These are phyloP conservation scores for Graphilbum sp. DNA, from an alignment of 2,329 filamentous ascomycete species.

Conservation along the genomic window DNA sequence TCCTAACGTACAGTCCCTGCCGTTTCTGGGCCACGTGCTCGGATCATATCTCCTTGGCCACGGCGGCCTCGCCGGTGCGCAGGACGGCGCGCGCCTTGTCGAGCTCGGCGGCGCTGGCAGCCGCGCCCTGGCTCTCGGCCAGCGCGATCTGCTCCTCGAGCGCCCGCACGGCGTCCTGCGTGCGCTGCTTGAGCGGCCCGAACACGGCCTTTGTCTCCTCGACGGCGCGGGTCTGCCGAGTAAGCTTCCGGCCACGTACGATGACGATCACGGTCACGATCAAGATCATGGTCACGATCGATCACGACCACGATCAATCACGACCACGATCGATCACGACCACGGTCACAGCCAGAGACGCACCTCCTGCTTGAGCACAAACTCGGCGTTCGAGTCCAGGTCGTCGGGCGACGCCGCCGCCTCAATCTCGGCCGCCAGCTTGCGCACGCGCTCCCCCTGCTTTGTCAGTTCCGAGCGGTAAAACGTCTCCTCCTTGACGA, in stretches of 20 bases:
- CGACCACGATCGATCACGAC: too few species aligned
- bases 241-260: too few species aligned
- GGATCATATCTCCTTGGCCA: slow-evolving; percentile 11
- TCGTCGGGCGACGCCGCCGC: slow-evolving; percentile 20
- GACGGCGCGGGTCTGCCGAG: slow-evolving; percentile 59
- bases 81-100: slow-evolving; percentile 38
- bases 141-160: slow-evolving; percentile 62
- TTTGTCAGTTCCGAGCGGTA: slow-evolving; percentile 74
- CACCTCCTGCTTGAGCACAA: slow-evolving; percentile 75
- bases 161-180: slow-evolving; percentile 53
- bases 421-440: slow-evolving; percentile 45
- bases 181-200: slow-evolving; percentile 52
- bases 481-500: slow-evolving; percentile 80
- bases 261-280: too few species aligned
- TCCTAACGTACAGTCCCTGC: too few species aligned
- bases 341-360: too few species aligned
- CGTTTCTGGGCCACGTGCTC: too few species aligned
- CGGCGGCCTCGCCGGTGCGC: slow-evolving; percentile 27
- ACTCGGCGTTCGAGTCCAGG: slow-evolving; percentile 61
- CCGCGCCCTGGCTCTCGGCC: slow-evolving; percentile 24
- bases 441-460: slow-evolving; percentile 56
- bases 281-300: too few species aligned
- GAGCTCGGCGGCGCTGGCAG: slow-evolving; percentile 30
- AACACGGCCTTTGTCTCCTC: slow-evolving; percentile 80
- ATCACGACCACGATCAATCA: too few species aligned